Evolutionary conservation across 352 stramenopile genomes (phyloP).

Genomic region (Globisporangium camurandrum): DNA sequence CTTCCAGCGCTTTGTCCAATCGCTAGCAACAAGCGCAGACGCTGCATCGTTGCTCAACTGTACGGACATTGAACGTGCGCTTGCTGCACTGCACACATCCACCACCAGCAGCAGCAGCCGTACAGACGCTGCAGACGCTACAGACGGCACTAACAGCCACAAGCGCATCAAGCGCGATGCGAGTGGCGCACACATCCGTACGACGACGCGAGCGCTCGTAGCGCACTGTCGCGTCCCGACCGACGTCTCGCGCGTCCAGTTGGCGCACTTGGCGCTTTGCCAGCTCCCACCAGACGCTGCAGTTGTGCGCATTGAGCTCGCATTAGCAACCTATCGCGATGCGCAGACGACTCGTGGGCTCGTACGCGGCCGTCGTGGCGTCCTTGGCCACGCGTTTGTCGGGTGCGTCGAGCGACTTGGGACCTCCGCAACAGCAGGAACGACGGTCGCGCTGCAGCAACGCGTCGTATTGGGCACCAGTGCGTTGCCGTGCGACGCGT

Average conservation of each 20-base stretch:
- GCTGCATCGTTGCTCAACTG: conserved; percentile 14
- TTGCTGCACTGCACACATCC: conserved; percentile 12
- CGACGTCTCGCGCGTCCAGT: conserved; percentile 4
- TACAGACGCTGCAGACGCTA: not conserved
- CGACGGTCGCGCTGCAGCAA: conserved; percentile 5
- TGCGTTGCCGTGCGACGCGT: conserved; percentile 9
- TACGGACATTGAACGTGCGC: conserved; percentile 20
- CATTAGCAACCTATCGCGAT: conserved; percentile 27
- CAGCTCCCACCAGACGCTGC: conserved; percentile 14
- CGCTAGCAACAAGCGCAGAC: conserved; percentile 27
- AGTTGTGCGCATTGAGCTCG: conserved; percentile 28
- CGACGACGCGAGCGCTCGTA: conserved; percentile 25
- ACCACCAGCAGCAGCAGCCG: not conserved
- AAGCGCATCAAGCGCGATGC: not conserved
- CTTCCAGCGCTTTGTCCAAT: conserved; percentile 29
- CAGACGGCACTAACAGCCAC: not conserved
- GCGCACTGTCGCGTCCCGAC: conserved; percentile 17
- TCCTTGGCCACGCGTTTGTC: conserved; percentile 34
- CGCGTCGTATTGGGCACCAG: conserved; percentile 17
- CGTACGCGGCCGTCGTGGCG: conserved; percentile 26
- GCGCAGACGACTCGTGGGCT: conserved; percentile 22
- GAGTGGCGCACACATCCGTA: not conserved
- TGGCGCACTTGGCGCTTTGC: conserved; percentile 21
- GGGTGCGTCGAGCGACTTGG: conserved; percentile 15
- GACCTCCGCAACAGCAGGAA: not conserved